Percentiles rank a stretch among this genome's conserved stretches.
Conservation (phyloP, 2,329 filamentous ascomycete species). For the Basipetospora chlamydospora region DNA sequence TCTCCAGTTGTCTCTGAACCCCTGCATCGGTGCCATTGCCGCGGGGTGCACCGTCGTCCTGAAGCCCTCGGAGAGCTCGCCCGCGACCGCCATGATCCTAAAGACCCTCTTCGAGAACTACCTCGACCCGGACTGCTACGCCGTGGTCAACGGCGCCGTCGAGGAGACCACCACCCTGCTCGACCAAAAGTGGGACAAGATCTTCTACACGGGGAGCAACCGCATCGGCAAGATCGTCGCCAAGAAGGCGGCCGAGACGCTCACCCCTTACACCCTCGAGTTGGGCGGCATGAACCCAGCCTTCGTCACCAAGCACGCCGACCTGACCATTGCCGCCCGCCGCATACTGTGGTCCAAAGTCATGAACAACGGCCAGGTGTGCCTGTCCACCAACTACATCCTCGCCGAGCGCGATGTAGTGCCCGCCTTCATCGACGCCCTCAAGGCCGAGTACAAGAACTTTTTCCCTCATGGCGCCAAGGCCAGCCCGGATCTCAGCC, state of each 20-base stretch:
- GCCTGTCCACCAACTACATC: constrained; percentile 84
- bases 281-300: constrained; percentile 86
- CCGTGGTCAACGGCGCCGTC: constrained; percentile 65
- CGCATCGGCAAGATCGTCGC: constrained; percentile 74
- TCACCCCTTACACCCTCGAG: constrained; percentile 81
- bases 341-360: constrained; percentile 82
- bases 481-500: constrained; percentile 61
- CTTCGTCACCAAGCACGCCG: constrained; percentile 72
- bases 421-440: constrained; percentile 55
- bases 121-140: constrained; percentile 65
- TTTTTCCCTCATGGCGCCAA: constrained; percentile 78
- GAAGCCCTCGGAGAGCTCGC: constrained; percentile 79
- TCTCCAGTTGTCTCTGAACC: constrained; percentile 62
- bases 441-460: constrained; percentile 55
- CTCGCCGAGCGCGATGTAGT: constrained; percentile 65
- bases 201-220: constrained; percentile 82
- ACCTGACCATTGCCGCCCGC: constrained; percentile 66
- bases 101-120: constrained; percentile 62
- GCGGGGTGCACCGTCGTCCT: constrained; percentile 81
- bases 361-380: constrained; percentile 79
- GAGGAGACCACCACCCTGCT: constrained; percentile 70
- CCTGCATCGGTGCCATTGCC: constrained; percentile 77
- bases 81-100: constrained; percentile 62
- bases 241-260: constrained; percentile 74
- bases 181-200: constrained; percentile 91